These are phyloP conservation scores for Setaria italica DNA, from an alignment of 202 grass and related monocot genomes.

Conservation along the genomic window DNA sequence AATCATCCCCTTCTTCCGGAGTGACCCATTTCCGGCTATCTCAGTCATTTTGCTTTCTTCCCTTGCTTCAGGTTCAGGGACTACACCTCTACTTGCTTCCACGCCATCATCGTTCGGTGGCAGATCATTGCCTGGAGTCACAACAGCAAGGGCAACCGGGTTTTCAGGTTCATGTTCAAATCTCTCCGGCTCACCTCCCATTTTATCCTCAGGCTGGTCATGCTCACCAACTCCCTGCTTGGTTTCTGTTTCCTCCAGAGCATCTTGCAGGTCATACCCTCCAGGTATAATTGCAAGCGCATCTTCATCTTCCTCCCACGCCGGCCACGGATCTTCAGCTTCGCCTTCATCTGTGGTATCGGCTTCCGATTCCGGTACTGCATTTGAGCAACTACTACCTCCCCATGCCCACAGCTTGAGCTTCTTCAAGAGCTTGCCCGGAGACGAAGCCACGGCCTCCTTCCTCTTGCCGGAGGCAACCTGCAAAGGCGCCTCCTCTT, in stretches of 20 bases:
- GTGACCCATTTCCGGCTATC: too few species aligned
- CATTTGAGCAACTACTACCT: not conserved
- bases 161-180: not conserved
- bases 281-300: not conserved
- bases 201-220: not conserved
- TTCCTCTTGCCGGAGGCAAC: not conserved
- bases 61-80: not conserved
- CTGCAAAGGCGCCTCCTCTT: not conserved
- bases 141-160: not conserved
- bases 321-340: not conserved
- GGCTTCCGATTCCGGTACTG: not conserved
- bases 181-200: not conserved
- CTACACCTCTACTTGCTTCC: not conserved
- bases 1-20: not conserved
- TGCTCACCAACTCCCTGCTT: not conserved
- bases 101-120: not conserved
- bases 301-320: not conserved
- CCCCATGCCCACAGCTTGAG: not conserved
- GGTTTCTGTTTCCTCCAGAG: too few species aligned
- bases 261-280: not conserved
- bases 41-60: not conserved
- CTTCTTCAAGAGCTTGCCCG: not conserved
- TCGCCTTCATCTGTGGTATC: not conserved
- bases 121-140: not conserved
- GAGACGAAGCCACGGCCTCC: not conserved